These are phyloP conservation scores for Testicularia cyperi DNA, from an alignment of 1,284 basidiomycete genomes.

Conservation along the genomic window DNA sequence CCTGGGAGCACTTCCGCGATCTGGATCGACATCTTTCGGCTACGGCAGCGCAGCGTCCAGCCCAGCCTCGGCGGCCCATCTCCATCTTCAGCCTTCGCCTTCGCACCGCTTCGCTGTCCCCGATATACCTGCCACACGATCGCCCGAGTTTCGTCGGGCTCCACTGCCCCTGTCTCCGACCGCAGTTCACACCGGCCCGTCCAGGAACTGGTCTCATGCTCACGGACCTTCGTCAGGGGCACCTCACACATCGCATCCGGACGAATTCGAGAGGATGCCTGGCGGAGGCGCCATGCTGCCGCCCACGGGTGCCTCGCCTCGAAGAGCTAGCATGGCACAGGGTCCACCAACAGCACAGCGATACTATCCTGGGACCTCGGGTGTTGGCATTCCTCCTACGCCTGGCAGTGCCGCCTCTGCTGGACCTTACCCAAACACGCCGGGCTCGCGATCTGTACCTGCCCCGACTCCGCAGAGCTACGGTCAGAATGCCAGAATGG, in stretches of 20 bases:
- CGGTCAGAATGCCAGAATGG: constrained; percentile 1
- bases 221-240: constrained; percentile 1
- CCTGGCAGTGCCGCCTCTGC: constrained; percentile 14
- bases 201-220: neutral
- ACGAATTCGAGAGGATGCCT: too few relatives aligned
- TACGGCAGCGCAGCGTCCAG: constrained; percentile 24
- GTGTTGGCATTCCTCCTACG: constrained; percentile 14
- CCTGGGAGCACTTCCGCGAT: constrained; percentile 12
- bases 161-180: constrained; percentile 28
- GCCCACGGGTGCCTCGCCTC: constrained; percentile 13
- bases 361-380: constrained; percentile 7
- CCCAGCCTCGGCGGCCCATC: constrained; percentile 13
- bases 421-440: constrained; percentile 19
- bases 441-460: constrained; percentile 21
- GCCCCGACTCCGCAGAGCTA: constrained; percentile 15
- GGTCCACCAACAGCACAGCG: constrained; percentile 1
- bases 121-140: constrained; percentile 19
- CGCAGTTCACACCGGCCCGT: constrained; percentile 2
- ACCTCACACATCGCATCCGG: neutral
- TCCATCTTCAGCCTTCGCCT: constrained; percentile 32
- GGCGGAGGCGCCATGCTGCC: constrained; percentile 14
- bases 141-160: constrained; percentile 19
- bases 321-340: constrained; percentile 11
- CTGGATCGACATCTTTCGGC: constrained; percentile 13
- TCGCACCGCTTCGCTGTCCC: constrained; percentile 38